Evolutionary conservation across 257 asterid genomes (phyloP), one percentile per base, ranked within the genome.

Genomic region (Primulina tabacum): DNA sequence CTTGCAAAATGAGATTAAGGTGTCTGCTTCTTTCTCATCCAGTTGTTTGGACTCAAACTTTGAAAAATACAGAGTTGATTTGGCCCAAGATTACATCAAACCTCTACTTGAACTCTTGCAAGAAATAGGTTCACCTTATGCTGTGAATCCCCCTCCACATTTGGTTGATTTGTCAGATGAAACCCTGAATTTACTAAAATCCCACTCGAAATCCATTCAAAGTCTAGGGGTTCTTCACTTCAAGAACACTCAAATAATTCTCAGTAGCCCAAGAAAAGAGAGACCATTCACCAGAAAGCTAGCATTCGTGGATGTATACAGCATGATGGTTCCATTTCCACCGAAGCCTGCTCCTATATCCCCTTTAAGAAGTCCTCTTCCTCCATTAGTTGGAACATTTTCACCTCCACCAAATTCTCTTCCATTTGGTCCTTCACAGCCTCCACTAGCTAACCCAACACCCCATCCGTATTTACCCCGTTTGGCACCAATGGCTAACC

Each of bases 371-470:
- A 78, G 86, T 57, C 92, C 90, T 64, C 88, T 89, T 74, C 95
- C 98, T 57, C 98, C 98, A 38, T 60, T 86, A 58, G 33, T 85
- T 6, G 95, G 98, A 21, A 80, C 66, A 33, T 59, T 89, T 40
- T 67, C 89, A 33, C 88, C 90, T 9, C 80, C 86, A 35, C 84
- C 88, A 20, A 4, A 62, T 4, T 69, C 78, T 35, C 67, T 67
- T 11, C 79, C 86, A 1, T 68, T 67, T 18, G 74, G 89, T 24
- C 88, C 88, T 65, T 73, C 80, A 18, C 43, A 67, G 53, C 76
- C 83, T 14, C 86, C 78, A 5, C 64, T 30, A 60, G 28, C 61
- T 12, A 66, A 67, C 61, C 80, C 82, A 0, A 18, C 38, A 34
- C 68, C 76, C 61, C 81, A 81, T 74, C 83, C 79, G 6, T 60